Conservation (phyloP, 129 eudicot genomes). For the Ambrosia artemisiifolia region DNA sequence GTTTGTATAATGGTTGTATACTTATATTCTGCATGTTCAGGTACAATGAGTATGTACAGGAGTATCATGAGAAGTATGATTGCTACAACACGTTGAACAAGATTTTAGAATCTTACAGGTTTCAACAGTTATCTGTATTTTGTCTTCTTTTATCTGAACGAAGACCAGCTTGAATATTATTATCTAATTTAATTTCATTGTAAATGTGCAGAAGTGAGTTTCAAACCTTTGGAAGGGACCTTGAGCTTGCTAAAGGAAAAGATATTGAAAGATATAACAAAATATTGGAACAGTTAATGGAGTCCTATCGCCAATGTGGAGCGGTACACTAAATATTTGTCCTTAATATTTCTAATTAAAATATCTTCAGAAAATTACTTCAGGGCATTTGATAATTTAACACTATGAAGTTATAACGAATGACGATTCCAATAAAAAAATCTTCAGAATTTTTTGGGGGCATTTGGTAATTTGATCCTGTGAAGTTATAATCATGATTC, state of each 20-base stretch:
- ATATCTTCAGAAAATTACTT: slow-evolving; percentile 1
- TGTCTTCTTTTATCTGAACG: slow-evolving; percentile 15
- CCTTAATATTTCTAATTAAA: not conserved
- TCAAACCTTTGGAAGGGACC: slow-evolving; percentile 60
- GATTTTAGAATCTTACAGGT: slow-evolving; percentile 78
- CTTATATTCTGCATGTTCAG: slow-evolving; percentile 38
- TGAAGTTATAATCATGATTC: not conserved
- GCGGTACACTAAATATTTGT: slow-evolving; percentile 40
- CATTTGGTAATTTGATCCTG: not conserved
- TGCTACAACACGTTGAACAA: slow-evolving; percentile 62
- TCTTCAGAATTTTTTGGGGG: too few species aligned
- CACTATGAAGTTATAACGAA: not conserved
- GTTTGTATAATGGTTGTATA: slow-evolving; percentile 16
- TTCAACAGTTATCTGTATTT: slow-evolving; percentile 4
- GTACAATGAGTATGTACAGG: slow-evolving; percentile 81
- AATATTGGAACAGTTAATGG: slow-evolving; percentile 58
- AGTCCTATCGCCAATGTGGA: slow-evolving; percentile 74
- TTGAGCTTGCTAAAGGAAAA: slow-evolving; percentile 72
- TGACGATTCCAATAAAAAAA: not conserved
- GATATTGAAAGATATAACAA: slow-evolving; percentile 61
- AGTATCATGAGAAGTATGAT: slow-evolving; percentile 83
- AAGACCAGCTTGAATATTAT: not conserved
- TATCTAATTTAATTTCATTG: slow-evolving; percentile 28
- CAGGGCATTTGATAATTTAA: not conserved
- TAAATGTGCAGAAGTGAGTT: slow-evolving; percentile 57